A percentile compares a stretch with the other conserved stretches of the same genome.
phyloP scores from a whole-genome alignment of 495 filamentous ascomycete genomes.

The Penicillium herquei region DNA sequence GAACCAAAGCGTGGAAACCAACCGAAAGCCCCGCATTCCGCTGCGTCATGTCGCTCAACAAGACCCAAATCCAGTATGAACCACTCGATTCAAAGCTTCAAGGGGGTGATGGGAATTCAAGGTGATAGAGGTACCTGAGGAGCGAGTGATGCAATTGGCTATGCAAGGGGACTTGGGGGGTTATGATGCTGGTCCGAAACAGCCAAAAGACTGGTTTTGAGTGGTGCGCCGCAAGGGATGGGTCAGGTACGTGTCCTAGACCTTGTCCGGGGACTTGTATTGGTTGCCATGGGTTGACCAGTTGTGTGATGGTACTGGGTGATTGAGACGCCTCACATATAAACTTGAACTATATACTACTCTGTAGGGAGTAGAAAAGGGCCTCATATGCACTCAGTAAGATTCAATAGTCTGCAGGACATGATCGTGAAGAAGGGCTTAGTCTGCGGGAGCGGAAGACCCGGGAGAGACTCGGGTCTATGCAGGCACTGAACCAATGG shows the following conservation, averaged over 20 bases:
- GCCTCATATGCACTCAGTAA: too few relatives aligned
- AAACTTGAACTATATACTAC: too few relatives aligned
- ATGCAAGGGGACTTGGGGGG: constrained; percentile 18
- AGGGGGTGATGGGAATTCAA: neutral
- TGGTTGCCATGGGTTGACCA: too few relatives aligned
- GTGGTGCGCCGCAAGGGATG: constrained; percentile 26
- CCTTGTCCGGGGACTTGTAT: constrained; percentile 4
- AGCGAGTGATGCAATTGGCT: constrained; percentile 17
- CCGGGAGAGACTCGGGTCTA: neutral
- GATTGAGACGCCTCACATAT: too few relatives aligned
- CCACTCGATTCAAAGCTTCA: too few relatives aligned
- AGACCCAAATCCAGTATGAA: neutral
- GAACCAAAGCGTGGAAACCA: constrained; percentile 14
- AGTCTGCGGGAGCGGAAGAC: neutral
- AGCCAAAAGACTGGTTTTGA: constrained; percentile 7
- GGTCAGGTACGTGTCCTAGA: constrained; percentile 26
- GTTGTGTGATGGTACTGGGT: neutral
- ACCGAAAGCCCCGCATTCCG: constrained; percentile 26
- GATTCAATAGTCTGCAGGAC: neutral
- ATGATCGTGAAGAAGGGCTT: neutral
- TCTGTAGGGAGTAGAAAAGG: too few relatives aligned
- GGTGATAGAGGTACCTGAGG: neutral
- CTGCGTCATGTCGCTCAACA: constrained; percentile 15
- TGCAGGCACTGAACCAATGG: neutral
- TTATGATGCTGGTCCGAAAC: constrained; percentile 8